Percentiles rank a stretch among this genome's conserved stretches.
Evolutionary conservation across 2,329 filamentous ascomycete species (phyloP).

Genomic region (Neopestalotiopsis rosae): DNA sequence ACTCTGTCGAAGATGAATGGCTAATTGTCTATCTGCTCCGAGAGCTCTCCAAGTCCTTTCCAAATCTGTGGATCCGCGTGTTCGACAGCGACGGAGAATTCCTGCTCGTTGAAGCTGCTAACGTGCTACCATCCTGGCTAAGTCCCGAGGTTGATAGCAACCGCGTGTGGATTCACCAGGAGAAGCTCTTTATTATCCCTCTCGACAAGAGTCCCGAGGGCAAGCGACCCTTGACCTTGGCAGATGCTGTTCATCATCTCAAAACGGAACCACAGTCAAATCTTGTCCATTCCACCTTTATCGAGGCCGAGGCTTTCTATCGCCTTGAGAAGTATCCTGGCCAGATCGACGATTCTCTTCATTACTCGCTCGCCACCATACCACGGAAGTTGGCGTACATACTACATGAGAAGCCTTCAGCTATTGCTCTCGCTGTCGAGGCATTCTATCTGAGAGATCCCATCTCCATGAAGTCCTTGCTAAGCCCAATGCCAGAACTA

Average conservation of each 20-base stretch:
- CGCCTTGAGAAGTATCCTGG: constrained; percentile 82
- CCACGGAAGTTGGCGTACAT: constrained; percentile 84
- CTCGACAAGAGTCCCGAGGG: constrained; percentile 43
- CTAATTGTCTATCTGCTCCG: constrained; percentile 88
- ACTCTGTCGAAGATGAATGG: constrained; percentile 98
- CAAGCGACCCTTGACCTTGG: constrained; percentile 58
- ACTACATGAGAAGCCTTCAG: constrained; percentile 74
- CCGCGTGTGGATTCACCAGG: constrained; percentile 86
- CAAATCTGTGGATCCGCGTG: constrained; percentile 80
- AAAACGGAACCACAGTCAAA: constrained; percentile 52
- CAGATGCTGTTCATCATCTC: constrained; percentile 69
- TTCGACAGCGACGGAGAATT: constrained; percentile 94
- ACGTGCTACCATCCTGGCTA: constrained; percentile 85
- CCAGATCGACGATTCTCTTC: constrained; percentile 76
- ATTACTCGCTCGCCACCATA: constrained; percentile 74
- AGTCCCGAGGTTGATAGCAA: constrained; percentile 89
- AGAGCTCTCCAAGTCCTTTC: constrained; percentile 76
- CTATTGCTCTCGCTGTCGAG: constrained; percentile 84
- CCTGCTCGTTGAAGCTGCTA: constrained; percentile 90
- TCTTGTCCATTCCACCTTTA: constrained; percentile 72
- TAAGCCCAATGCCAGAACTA: constrained; percentile 58
- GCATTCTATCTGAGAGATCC: constrained; percentile 92
- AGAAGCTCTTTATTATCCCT: constrained; percentile 77
- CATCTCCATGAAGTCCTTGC: constrained; percentile 71
- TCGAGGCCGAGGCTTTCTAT: constrained; percentile 92